Conservation (phyloP, 148 eudicot genomes). For the Persicaria maculosa region DNA sequence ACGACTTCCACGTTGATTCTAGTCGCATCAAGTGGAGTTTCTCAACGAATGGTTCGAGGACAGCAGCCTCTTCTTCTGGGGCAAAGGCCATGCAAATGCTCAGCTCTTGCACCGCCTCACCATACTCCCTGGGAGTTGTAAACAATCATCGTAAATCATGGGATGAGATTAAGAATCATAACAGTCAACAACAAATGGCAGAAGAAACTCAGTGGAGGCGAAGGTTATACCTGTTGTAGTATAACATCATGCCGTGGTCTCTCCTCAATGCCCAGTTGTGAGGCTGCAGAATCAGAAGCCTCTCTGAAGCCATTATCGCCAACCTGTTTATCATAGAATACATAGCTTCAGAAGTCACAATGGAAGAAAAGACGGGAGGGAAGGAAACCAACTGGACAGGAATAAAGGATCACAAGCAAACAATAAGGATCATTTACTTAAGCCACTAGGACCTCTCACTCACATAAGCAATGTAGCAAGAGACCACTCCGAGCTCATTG, state of each 20-base stretch:
- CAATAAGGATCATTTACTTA: no score
- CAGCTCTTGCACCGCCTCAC: slow-evolving; percentile 83
- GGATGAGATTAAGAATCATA: not conserved
- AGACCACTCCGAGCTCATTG: no score
- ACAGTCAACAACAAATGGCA: not conserved
- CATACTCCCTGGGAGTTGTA: slow-evolving; percentile 51
- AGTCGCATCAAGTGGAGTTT: slow-evolving; percentile 71
- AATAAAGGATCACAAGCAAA: not conserved
- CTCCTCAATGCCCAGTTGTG: slow-evolving; percentile 93
- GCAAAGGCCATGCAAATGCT: slow-evolving; percentile 99
- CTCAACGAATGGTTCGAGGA: slow-evolving; percentile 84
- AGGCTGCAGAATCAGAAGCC: slow-evolving; percentile 77
- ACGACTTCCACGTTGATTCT: slow-evolving; percentile 77
- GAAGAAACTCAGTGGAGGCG: not conserved
- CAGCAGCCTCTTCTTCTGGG: slow-evolving; percentile 83
- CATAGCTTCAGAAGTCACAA: not conserved
- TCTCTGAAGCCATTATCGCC: slow-evolving; percentile 94
- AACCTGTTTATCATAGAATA: slow-evolving; percentile 33
- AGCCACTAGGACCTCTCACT: no score
- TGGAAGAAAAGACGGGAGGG: not conserved
- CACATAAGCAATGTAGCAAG: no score
- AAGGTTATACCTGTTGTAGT: slow-evolving; percentile 55
- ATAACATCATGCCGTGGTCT: slow-evolving; percentile 95
- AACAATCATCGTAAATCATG: not conserved
- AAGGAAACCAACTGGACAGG: not conserved